Evolutionary conservation across 495 filamentous ascomycete species (phyloP).

Genomic region (Penicillium coprophilum): DNA sequence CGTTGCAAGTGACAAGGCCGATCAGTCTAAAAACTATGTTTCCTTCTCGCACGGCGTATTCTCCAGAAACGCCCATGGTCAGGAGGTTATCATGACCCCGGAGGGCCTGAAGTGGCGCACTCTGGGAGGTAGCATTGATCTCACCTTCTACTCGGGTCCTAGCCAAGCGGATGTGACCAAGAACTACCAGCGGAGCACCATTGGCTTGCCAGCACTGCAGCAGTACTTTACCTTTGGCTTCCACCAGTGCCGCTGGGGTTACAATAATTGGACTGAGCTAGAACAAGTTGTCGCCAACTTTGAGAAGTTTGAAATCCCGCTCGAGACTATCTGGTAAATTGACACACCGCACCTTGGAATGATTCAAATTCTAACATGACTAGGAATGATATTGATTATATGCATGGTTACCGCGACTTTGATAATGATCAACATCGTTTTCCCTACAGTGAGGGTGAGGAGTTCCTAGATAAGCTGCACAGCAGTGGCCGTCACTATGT

Average conservation of each 20-base stretch:
- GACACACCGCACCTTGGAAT: no score
- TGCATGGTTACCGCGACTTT: conserved; percentile 59
- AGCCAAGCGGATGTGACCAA: conserved; percentile 55
- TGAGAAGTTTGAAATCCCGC: conserved; percentile 58
- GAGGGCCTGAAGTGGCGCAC: conserved; percentile 74
- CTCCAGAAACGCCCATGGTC: conserved; percentile 66
- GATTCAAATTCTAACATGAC: neutral
- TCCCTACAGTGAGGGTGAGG: conserved; percentile 49
- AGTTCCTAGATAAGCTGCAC: conserved; percentile 66
- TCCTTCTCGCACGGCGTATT: conserved; percentile 64
- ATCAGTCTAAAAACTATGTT: conserved; percentile 55
- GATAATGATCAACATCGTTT: conserved; percentile 54
- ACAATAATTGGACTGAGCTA: conserved; percentile 56
- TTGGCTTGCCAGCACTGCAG: conserved; percentile 63
- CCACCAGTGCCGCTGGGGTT: conserved; percentile 68
- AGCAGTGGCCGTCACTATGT: conserved; percentile 69
- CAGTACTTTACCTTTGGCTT: conserved; percentile 62
- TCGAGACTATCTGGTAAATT: conserved; percentile 66
- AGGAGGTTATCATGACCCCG: conserved; percentile 67
- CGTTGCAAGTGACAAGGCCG: conserved; percentile 52
- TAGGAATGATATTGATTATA: conserved; percentile 59
- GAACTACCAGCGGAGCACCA: conserved; percentile 54
- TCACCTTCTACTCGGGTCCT: conserved; percentile 64
- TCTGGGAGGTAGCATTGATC: conserved; percentile 60
- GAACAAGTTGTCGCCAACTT: conserved; percentile 58